A percentile compares a stretch with the other conserved stretches of the same genome.
Evolutionary conservation across 192 early-diverging fungal species (phyloP).

Genomic region (Oehlia diaphana): DNA sequence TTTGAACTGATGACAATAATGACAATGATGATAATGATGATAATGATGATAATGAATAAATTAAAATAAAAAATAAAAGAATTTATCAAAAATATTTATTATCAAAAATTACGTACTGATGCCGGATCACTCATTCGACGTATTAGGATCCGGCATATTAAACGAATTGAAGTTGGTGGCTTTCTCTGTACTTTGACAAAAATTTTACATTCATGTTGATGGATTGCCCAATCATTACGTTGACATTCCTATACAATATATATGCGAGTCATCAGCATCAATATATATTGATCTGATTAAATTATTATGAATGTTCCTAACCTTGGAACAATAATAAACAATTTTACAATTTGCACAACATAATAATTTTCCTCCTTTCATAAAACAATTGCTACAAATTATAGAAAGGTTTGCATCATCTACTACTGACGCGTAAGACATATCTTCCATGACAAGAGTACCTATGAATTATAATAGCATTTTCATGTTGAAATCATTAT

Average conservation of each 20-base stretch:
- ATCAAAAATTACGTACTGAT: conserved; percentile 16
- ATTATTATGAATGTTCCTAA: background rate
- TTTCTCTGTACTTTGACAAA: conserved; percentile 28
- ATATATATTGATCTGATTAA: background rate
- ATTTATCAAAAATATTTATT: background rate
- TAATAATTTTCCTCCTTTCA: background rate
- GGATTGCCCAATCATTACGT: conserved; percentile 34
- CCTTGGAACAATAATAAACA: conserved; percentile 21
- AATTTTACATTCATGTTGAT: conserved; percentile 42
- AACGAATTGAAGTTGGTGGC: conserved; percentile 38
- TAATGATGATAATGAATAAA: too few species aligned
- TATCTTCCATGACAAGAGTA: conserved; percentile 22
- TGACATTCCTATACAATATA: conserved; percentile 27
- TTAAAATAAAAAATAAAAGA: too few species aligned
- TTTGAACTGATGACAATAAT: conserved; percentile 2
- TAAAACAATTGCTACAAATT: conserved; percentile 27
- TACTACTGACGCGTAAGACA: conserved; percentile 23
- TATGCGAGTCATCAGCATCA: background rate
- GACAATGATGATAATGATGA: background rate
- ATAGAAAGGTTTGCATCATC: conserved; percentile 24
- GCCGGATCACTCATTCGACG: background rate
- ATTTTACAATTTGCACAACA: conserved; percentile 25
- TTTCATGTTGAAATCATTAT: background rate
- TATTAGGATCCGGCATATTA: conserved; percentile 35
- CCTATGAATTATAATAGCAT: background rate